Percentiles rank a stretch among this genome's conserved stretches.
phyloP scores from a whole-genome alignment of 2,329 filamentous ascomycete genomes.

The Leptodontidium sp. region DNA sequence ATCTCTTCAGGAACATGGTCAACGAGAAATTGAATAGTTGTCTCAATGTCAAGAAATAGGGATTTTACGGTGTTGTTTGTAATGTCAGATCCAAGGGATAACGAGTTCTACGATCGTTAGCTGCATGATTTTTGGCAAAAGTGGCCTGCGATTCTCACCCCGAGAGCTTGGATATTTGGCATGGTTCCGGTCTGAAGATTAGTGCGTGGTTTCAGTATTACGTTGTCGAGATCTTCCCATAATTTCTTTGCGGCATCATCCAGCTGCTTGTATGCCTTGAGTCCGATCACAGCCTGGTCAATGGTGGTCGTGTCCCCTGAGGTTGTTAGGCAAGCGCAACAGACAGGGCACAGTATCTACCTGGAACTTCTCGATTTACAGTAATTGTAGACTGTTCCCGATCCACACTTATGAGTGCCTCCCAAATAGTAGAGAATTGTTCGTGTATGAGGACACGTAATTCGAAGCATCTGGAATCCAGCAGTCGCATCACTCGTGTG shows the following conservation, averaged over 20 bases:
- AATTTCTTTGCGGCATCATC: constrained; percentile 66
- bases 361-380: constrained; percentile 50
- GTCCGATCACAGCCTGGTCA: constrained; percentile 61
- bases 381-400: constrained; percentile 60
- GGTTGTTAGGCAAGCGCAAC: constrained; percentile 14
- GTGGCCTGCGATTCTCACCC: constrained; percentile 46
- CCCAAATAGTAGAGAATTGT: constrained; percentile 76
- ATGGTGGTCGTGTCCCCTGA: constrained; percentile 56
- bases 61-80: constrained; percentile 57
- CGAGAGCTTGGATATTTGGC: constrained; percentile 52
- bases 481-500: constrained; percentile 68
- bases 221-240: constrained; percentile 68
- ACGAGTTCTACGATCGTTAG: constrained; percentile 48
- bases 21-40: constrained; percentile 60
- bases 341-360: constrained; percentile 18
- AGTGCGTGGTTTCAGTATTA: constrained; percentile 68
- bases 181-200: constrained; percentile 47
- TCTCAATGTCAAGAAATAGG: constrained; percentile 62
- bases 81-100: constrained; percentile 53
- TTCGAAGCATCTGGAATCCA: constrained; percentile 71
- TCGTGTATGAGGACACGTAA: constrained; percentile 72
- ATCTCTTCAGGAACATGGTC: constrained; percentile 62
- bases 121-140: constrained; percentile 2
- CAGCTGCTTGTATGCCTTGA: constrained; percentile 67
- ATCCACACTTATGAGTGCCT: constrained; percentile 70